A percentile compares a stretch with the other conserved stretches of the same genome.
Conservation (phyloP, 768 basidiomycete genomes). For the Pleurotus salmoneostramineus region DNA sequence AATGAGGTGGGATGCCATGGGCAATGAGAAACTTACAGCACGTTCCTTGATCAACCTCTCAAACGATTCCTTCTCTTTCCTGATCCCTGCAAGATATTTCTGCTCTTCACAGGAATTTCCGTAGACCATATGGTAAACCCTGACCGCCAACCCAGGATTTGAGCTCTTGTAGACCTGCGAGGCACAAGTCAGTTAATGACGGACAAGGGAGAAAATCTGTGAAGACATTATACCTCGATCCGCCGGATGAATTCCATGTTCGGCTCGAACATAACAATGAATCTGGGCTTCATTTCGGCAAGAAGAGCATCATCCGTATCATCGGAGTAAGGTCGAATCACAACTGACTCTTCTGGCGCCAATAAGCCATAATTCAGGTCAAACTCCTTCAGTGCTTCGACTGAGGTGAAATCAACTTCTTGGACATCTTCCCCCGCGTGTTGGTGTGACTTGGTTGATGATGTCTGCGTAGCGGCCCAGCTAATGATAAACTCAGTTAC, state of each 20-base stretch:
- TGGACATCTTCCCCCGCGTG: constrained; percentile 17
- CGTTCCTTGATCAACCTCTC: constrained; percentile 90
- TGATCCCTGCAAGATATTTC: constrained; percentile 84
- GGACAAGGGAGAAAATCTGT: neutral
- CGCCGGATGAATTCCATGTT: constrained; percentile 90
- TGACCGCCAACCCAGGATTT: constrained; percentile 75
- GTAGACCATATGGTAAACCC: constrained; percentile 97
- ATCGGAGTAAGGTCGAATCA: constrained; percentile 86
- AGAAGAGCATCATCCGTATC: constrained; percentile 90
- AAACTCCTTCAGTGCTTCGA: constrained; percentile 50
- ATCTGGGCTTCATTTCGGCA: constrained; percentile 83
- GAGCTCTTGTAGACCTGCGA: constrained; percentile 80
- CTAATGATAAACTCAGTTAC: constrained; percentile 13
- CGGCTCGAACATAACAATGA: constrained; percentile 95
- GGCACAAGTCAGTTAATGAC: neutral
- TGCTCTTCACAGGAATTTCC: constrained; percentile 92
- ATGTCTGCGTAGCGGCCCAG: constrained; percentile 28
- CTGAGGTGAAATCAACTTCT: constrained; percentile 32
- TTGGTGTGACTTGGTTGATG: constrained; percentile 6
- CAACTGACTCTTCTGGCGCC: constrained; percentile 70
- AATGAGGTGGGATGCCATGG: neutral
- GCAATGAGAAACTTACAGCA: constrained; percentile 51
- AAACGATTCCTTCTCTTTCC: constrained; percentile 92
- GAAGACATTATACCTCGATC: constrained; percentile 62
- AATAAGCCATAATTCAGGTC: constrained; percentile 80